Evolutionary conservation across 768 basidiomycete genomes (phyloP), one percentile per base, ranked within the genome.

Genomic region (Tubosaeta brunneosetosa): DNA sequence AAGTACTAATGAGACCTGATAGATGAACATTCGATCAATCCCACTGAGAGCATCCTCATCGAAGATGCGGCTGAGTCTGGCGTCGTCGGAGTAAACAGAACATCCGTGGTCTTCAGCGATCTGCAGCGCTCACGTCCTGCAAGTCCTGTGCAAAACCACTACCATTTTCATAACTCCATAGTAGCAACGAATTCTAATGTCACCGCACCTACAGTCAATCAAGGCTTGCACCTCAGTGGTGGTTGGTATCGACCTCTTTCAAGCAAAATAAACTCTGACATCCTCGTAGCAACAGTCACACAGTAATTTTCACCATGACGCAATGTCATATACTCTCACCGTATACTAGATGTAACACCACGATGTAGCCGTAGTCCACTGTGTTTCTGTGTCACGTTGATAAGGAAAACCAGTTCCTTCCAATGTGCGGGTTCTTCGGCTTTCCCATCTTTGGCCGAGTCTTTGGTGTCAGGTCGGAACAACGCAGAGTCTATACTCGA

Each of bases 401-500:
- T 68, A 44, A 88, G 66, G 66, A 88, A 86, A 2, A 73, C 69
- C 14, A 86, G 66, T 26, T 82, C 73, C 52, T 74, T 75, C 55
- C 63, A 61, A 41, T 61, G 53, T 1, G 53, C 51, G 16, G 38
- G 19, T 40, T 51, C 50, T 32, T 46, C 14, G 16, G 16, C 12
- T 16, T 40, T 36, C 17, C 32, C 44, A 8, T 37, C 9, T 4
- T 16, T 36, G 6, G 22, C 26, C 16, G 34, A 22, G 32, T 34
- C 13, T 1, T 22, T 41, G 13, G 27, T 13, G 3, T 13, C 25
- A 27, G 55, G 53, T 1, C 29, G 52, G 52, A 67, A 65, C 5
- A 61, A 12, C 13, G 47, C 3, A 12, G 63, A 60, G 42, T 74
- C 69, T 8, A 75, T 60, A n/a, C 69, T 78, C 6, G 79, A 71